Evolutionary conservation across 176 grass and related monocot species (phyloP), one percentile per base, ranked within the genome.

Genomic region (Ensete ventricosum): DNA sequence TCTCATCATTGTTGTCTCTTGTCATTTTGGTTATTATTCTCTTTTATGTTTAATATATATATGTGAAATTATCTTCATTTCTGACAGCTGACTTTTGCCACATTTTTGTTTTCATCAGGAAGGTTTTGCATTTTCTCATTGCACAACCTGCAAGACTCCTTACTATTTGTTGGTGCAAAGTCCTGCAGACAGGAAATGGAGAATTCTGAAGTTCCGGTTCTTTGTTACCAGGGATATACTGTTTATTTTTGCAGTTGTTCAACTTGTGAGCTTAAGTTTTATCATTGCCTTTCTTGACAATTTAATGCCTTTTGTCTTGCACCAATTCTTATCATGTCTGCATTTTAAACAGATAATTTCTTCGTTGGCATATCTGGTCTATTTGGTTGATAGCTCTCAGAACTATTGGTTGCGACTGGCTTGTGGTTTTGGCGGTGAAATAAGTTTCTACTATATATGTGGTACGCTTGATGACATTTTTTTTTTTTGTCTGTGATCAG

Each of bases 391-490:
- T 90, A 78, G 81, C 52, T 87, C 88, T 87, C 89, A 90, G 62
- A 88, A 96, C 81, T 92, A 88, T 82, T 96, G 85, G 90, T 81
- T 96, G 77, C 87, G 87, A 71, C 69, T 77, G 13, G 76, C 93
- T 51, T 96, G 93, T 87, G 77, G 87, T 71, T 96, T 96, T 81
- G 93, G 88, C 77, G 86, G 83, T 68, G 87, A 90, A 87, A 74
- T 96, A 86, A 96, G 87, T 86, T 96, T 96, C 77, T 96, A 96
- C 85, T 96, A 96, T 63, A 96, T 96, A 86, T 96, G 93, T 84
- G 93, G 93, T 96, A 92, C 83, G 73, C 29, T 49, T 77, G n/a
- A n/a, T 34, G 24, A 34, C 22, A 23, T 23, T 23, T 34, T 68
- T 23, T 23, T 34, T 68, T 14, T 62, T n/a, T 8, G 20, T 62